Conservation (phyloP, 2,329 filamentous ascomycete species). For the Xylariaceae sp. region DNA sequence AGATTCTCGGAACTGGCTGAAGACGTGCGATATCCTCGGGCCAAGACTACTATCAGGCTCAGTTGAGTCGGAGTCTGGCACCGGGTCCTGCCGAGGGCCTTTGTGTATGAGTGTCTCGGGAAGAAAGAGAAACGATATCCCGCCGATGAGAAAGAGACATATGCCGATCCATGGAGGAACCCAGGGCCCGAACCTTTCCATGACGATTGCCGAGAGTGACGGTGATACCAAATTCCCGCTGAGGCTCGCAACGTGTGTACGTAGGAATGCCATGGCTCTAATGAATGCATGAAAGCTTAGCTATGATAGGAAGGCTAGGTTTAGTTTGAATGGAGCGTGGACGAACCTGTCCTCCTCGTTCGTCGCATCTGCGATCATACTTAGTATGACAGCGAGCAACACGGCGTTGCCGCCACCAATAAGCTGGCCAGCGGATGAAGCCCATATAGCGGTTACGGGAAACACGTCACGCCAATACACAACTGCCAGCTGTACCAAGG, state of each 20-base stretch:
- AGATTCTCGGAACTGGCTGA: conserved; percentile 34
- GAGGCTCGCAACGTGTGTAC: conserved; percentile 60
- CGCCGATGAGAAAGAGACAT: conserved; percentile 22
- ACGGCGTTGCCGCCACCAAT: conserved; percentile 48
- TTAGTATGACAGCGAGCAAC: conserved; percentile 42
- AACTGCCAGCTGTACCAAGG: conserved; percentile 40
- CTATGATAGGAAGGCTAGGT: not conserved
- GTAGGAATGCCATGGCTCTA: conserved; percentile 52
- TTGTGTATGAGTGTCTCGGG: conserved; percentile 36
- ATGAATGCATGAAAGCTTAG: not conserved
- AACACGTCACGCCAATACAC: conserved; percentile 43
- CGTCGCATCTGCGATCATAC: conserved; percentile 47
- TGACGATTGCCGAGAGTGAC: conserved; percentile 38
- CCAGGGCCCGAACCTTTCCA: conserved; percentile 40
- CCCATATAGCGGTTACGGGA: conserved; percentile 46
- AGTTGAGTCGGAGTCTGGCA: too few relatives aligned
- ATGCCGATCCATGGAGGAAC: conserved; percentile 33
- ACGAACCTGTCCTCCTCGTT: conserved; percentile 26
- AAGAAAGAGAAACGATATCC: conserved; percentile 35
- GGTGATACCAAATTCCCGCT: conserved; percentile 47
- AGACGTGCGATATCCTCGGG: conserved; percentile 23
- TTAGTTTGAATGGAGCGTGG: not conserved
- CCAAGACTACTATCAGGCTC: conserved; percentile 7
- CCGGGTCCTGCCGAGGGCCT: not conserved
- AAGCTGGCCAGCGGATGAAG: conserved; percentile 40